These are phyloP conservation scores for Carex scoparia DNA, from an alignment of 176 grass and related monocot genomes.

Conservation along the genomic window DNA sequence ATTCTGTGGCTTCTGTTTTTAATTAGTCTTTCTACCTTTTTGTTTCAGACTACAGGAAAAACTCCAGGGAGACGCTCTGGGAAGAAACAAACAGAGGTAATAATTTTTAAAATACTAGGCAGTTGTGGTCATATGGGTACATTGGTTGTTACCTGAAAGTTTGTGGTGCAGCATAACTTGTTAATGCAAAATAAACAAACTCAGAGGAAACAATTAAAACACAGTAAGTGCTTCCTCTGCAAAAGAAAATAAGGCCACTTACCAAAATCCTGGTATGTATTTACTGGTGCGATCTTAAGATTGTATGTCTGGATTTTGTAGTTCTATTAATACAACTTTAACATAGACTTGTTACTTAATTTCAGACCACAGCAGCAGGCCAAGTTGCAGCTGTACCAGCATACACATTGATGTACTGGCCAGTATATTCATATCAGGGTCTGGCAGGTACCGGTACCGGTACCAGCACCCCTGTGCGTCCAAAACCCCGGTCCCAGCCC, in stretches of 20 bases:
- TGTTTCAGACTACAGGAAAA: conserved; percentile 23
- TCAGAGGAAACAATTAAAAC: not conserved
- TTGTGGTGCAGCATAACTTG: not conserved
- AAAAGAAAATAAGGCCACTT: not conserved
- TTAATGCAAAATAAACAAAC: not conserved
- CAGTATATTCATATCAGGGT: conserved; percentile 27
- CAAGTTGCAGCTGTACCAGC: conserved; percentile 27
- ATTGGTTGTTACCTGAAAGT: not conserved
- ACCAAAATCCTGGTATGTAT: not conserved
- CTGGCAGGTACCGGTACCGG: conserved; percentile 6
- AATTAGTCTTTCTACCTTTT: not conserved
- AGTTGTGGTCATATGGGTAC: not conserved
- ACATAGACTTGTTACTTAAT: not conserved
- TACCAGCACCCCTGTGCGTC: not conserved
- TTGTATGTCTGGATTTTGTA: not conserved
- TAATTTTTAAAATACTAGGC: not conserved
- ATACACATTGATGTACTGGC: conserved; percentile 28
- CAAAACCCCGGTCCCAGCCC: conserved; percentile 8
- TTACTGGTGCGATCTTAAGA: not conserved
- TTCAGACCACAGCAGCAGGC: not conserved
- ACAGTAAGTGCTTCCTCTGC: not conserved
- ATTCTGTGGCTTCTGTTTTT: conserved; percentile 6
- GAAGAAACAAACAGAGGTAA: conserved; percentile 26
- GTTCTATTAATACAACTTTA: not conserved
- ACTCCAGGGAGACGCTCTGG: conserved; percentile 5